Percentiles rank a stretch among this genome's conserved stretches.
Evolutionary conservation across 1,139 yeast species (phyloP).

Genomic region (Lodderomyces jiufengensis): DNA sequence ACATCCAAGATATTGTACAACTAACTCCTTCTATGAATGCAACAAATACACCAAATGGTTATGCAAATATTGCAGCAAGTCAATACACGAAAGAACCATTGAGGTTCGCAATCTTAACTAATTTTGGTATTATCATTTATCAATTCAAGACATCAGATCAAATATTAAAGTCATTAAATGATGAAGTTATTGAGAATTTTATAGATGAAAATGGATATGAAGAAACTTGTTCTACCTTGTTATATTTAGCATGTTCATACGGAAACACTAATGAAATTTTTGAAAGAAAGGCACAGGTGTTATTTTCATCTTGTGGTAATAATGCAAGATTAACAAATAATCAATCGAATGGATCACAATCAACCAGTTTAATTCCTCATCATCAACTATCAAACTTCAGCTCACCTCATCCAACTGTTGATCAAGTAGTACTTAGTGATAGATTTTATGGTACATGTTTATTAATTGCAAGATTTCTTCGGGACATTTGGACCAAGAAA

Average conservation of each 20-base stretch:
- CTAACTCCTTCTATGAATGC: slow-evolving; percentile 71
- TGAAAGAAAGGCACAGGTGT: slow-evolving; percentile 47
- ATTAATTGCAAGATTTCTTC: slow-evolving; percentile 70
- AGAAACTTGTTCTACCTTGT: slow-evolving; percentile 85
- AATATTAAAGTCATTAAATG: slow-evolving; percentile 64
- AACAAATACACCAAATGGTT: slow-evolving; percentile 70
- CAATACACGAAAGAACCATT: slow-evolving; percentile 67
- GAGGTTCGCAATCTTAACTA: slow-evolving; percentile 78
- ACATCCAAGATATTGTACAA: slow-evolving; percentile 69
- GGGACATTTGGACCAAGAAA: slow-evolving; percentile 72
- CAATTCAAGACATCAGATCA: slow-evolving; percentile 78
- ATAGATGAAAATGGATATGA: slow-evolving; percentile 49
- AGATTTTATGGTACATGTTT: slow-evolving; percentile 89
- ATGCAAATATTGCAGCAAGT: slow-evolving; percentile 77
- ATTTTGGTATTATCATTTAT: slow-evolving; percentile 71
- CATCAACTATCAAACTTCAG: slow-evolving; percentile 9
- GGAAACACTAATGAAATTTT: slow-evolving; percentile 52
- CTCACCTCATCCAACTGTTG: slow-evolving; percentile 40
- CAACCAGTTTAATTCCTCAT: slow-evolving; percentile 11
- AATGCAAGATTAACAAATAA: slow-evolving; percentile 45
- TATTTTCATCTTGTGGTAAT: slow-evolving; percentile 54
- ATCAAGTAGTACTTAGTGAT: slow-evolving; percentile 83
- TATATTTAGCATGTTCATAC: slow-evolving; percentile 76
- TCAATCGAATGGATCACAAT: slow-evolving; percentile 14
- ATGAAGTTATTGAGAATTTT: slow-evolving; percentile 49